phyloP scores from a whole-genome alignment of 108 stramenopile genomes.

The Cyclostephanos tholiformis region DNA sequence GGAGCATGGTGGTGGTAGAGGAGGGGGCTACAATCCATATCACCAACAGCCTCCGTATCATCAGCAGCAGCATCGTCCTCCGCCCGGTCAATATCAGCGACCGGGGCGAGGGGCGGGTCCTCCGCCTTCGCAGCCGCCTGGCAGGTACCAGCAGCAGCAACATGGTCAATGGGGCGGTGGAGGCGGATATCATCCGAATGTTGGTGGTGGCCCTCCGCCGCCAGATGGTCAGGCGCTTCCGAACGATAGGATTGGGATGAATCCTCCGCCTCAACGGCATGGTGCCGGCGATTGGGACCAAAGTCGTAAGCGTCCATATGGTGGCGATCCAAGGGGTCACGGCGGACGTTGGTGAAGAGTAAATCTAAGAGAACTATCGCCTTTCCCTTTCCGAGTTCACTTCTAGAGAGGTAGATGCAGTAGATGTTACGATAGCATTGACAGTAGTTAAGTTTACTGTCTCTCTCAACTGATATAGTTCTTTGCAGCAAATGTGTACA shows the following conservation, averaged over 20 bases:
- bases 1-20: slow-evolving; percentile 5
- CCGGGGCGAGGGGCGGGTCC: slow-evolving; percentile 21
- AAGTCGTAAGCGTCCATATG: slow-evolving; percentile 41
- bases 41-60: background rate
- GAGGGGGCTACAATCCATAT: slow-evolving; percentile 2
- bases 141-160: slow-evolving; percentile 7
- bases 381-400: no score
- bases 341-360: slow-evolving; percentile 36
- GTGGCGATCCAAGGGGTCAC: slow-evolving; percentile 35
- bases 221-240: background rate
- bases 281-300: slow-evolving; percentile 13
- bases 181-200: slow-evolving; percentile 14
- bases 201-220: slow-evolving; percentile 1
- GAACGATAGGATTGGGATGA: slow-evolving; percentile 3
- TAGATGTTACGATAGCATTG: no score
- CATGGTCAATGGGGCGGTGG: slow-evolving; percentile 16
- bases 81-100: slow-evolving; percentile 20
- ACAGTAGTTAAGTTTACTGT: no score
- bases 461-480: no score
- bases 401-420: no score
- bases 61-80: slow-evolving; percentile 20
- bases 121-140: slow-evolving; percentile 18
- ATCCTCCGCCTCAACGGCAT: slow-evolving; percentile 25
- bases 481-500: no score
- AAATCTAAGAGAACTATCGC: no score